Evolutionary conservation across 2,329 filamentous ascomycete species (phyloP).

Genomic region (Fusarium bactridioides): DNA sequence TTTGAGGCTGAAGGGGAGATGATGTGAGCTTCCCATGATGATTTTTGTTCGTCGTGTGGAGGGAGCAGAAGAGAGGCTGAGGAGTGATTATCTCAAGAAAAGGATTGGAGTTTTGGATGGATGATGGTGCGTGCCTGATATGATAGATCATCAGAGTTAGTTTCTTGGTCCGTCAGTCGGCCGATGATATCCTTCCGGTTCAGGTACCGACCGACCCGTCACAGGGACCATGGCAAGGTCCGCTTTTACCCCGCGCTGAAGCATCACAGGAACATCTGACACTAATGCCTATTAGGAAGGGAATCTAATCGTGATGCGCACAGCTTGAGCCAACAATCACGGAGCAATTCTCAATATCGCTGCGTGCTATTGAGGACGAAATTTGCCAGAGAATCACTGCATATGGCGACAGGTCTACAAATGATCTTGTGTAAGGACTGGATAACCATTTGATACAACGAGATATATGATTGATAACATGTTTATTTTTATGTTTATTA

Average conservation of each 20-base stretch:
- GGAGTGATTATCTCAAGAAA: background rate
- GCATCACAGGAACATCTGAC: background rate
- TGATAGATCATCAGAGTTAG: no score
- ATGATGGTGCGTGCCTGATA: background rate
- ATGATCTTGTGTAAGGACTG: fast-evolving
- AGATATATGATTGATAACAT: fast-evolving
- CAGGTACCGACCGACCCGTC: background rate
- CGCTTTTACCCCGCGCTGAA: background rate
- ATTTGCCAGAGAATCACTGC: fast-evolving
- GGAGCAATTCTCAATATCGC: background rate
- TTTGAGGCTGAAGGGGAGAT: background rate
- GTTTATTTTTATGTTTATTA: background rate
- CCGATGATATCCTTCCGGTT: background rate
- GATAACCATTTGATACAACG: fast-evolving
- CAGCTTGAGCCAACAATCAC: fast-evolving
- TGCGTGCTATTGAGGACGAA: fast-evolving
- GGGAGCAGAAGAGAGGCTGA: background rate
- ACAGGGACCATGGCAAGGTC: background rate
- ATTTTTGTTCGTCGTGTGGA: background rate
- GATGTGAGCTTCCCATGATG: background rate
- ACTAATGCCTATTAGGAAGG: background rate
- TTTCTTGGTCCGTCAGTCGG: background rate
- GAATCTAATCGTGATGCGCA: background rate
- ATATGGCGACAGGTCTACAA: fast-evolving
- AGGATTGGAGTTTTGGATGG: background rate